Conservation (phyloP, 768 basidiomycete species). For the Kwoniella bestiolae region DNA sequence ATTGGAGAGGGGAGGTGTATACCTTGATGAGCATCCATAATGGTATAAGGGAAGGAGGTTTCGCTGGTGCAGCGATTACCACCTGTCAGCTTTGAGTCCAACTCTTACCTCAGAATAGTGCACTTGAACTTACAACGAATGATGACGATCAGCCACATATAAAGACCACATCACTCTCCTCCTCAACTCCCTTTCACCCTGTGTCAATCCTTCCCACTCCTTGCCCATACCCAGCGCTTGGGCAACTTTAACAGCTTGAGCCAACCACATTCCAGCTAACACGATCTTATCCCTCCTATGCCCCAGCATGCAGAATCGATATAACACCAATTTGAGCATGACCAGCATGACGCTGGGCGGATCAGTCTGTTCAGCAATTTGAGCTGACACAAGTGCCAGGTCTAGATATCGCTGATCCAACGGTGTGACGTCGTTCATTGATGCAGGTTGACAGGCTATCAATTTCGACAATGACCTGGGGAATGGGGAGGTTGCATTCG, state of each 20-base stretch:
- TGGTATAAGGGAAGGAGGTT: constrained; percentile 48
- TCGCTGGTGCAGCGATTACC: constrained; percentile 9
- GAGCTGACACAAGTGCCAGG: constrained; percentile 38
- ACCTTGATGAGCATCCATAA: constrained; percentile 46
- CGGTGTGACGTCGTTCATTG: constrained; percentile 36
- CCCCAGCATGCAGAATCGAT: constrained; percentile 36
- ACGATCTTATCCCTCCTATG: constrained; percentile 27
- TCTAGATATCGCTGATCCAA: constrained; percentile 52
- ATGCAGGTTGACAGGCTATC: constrained; percentile 25
- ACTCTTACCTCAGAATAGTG: neutral
- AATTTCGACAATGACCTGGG: constrained; percentile 32
- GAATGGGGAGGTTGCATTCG: neutral
- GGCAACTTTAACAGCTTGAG: constrained; percentile 46
- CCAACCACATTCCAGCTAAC: constrained; percentile 37
- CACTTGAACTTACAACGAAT: constrained; percentile 39
- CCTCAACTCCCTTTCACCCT: constrained; percentile 45
- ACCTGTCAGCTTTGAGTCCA: neutral
- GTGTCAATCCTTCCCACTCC: constrained; percentile 47
- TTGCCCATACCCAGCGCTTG: constrained; percentile 46
- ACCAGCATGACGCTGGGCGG: constrained; percentile 47
- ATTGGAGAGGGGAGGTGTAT: constrained; percentile 44
- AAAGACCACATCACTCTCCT: constrained; percentile 49
- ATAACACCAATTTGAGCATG: constrained; percentile 43
- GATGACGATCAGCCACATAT: constrained; percentile 46
- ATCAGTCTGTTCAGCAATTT: constrained; percentile 45